Base-by-base conservation (phyloP, 345 rosid species). In the Citrus glauca region DNA sequence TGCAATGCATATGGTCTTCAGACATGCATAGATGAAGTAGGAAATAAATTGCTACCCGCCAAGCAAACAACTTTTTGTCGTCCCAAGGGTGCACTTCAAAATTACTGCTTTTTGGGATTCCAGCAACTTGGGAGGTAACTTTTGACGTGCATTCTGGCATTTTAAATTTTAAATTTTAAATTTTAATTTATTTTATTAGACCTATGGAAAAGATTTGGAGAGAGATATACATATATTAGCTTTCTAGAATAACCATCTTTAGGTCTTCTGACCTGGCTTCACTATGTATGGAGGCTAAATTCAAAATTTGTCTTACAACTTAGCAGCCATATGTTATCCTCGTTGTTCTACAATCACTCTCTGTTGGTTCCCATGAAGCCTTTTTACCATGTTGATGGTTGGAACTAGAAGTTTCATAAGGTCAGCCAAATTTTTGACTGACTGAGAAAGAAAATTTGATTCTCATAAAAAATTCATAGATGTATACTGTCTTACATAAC, bases 1-100 rank as follows among this genome's bases (percentile, higher is more conserved):
- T 93, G 99, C 88, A 85, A 85, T 59, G 93, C 91, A 59, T 95
- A 92, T 71, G 92, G 97, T 74, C 97, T 95, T n/a, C 80, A 90
- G 89, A 87, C 85, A 38, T 79, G 69, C 61, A 56, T 75, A 4
- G 94, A 95, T 76, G 86, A 86, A 30, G 81, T 69, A 32, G 94
- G 94, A 79, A 85, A 85, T 69, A 89, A 77, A 82, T 79, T 85
- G 71, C 77, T 93, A 78, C 91, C 92, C 5, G 81, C 89, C 27
- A 95, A 90, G 86, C 99, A 95, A 83, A 35, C 88, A 79, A 89
- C 82, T n/a, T 89, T 95, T 65, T 72, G 70, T 40, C 38, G 17
- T 64, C 93, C 94, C 7, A 81, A 85, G 88, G 87, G 63, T 60
- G 90, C 83, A 35, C 83, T 79, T 62, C 82, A 85, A 77, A 85